Conservation (phyloP, 805 yeast species). For the Candida xiaguanensis region DNA sequence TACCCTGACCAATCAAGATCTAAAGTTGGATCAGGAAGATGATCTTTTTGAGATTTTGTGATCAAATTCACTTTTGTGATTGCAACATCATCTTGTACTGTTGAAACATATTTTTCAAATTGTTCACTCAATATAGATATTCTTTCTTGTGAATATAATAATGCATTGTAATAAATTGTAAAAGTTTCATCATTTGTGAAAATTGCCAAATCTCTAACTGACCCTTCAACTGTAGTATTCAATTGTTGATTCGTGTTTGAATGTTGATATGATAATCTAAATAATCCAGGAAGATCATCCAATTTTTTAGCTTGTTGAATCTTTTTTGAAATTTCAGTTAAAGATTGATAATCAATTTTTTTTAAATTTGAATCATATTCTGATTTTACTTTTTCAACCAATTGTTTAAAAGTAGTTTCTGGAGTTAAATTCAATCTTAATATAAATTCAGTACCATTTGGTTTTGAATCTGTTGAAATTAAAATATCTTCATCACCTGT, state of each 20-base stretch:
- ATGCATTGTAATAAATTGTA: slow-evolving; percentile 65
- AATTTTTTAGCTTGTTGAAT: slow-evolving; percentile 48
- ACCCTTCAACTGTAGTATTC: slow-evolving; percentile 47
- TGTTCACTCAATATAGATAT: slow-evolving; percentile 71
- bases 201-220: slow-evolving; percentile 62
- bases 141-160: slow-evolving; percentile 69
- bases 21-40: slow-evolving; percentile 82
- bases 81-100: slow-evolving; percentile 29
- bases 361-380: slow-evolving; percentile 34
- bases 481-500: slow-evolving; percentile 94
- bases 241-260: slow-evolving; percentile 36
- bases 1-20: slow-evolving; percentile 88
- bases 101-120: slow-evolving; percentile 48
- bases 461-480: slow-evolving; percentile 58
- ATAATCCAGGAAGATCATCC: slow-evolving; percentile 60
- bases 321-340: slow-evolving; percentile 52
- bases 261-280: slow-evolving; percentile 57
- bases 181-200: slow-evolving; percentile 35
- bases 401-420: slow-evolving; percentile 48
- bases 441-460: slow-evolving; percentile 45
- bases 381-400: slow-evolving; percentile 44
- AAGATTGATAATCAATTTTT: slow-evolving; percentile 40
- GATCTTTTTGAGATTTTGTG: slow-evolving; percentile 57
- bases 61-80: slow-evolving; percentile 65
- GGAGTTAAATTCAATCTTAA: slow-evolving; percentile 62